These are phyloP conservation scores for Russula griseocarnosa DNA, from an alignment of 768 basidiomycete genomes.

Conservation along the genomic window DNA sequence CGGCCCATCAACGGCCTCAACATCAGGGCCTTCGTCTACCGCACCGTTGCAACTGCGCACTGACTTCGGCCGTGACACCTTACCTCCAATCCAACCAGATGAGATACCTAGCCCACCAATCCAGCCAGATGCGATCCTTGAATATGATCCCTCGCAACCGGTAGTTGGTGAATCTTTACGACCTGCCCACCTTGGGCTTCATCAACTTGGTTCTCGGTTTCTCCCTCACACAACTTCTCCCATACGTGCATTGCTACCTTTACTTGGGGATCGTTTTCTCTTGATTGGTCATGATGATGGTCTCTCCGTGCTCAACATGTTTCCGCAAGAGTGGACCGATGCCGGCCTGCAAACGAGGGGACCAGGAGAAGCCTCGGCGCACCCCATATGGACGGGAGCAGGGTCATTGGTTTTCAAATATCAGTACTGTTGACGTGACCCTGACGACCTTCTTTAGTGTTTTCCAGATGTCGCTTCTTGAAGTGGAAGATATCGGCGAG, in stretches of 20 bases:
- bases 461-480: slow-evolving; percentile 72
- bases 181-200: slow-evolving; percentile 64
- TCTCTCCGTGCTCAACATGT: slow-evolving; percentile 78
- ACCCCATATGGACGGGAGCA: slow-evolving; percentile 73
- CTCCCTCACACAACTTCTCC: slow-evolving; percentile 72
- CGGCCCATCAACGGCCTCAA: slow-evolving; percentile 11
- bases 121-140: slow-evolving; percentile 25
- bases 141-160: slow-evolving; percentile 34
- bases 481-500: slow-evolving; percentile 55
- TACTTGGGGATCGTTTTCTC: slow-evolving; percentile 60
- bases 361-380: slow-evolving; percentile 66
- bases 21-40: slow-evolving; percentile 4
- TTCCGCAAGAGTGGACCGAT: slow-evolving; percentile 66
- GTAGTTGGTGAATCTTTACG: slow-evolving; percentile 48
- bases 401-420: slow-evolving; percentile 45
- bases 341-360: slow-evolving; percentile 42
- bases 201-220: slow-evolving; percentile 82
- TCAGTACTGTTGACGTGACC: neutral
- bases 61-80: slow-evolving; percentile 22
- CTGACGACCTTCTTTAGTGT: slow-evolving; percentile 45
- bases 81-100: slow-evolving; percentile 27
- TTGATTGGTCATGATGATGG: slow-evolving; percentile 79
- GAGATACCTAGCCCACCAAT: slow-evolving; percentile 23
- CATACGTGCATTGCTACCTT: slow-evolving; percentile 71
- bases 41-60: slow-evolving; percentile 31